Evolutionary conservation across 345 rosid species (phyloP), one percentile per base, ranked within the genome.

Genomic region (Acer saccharum): DNA sequence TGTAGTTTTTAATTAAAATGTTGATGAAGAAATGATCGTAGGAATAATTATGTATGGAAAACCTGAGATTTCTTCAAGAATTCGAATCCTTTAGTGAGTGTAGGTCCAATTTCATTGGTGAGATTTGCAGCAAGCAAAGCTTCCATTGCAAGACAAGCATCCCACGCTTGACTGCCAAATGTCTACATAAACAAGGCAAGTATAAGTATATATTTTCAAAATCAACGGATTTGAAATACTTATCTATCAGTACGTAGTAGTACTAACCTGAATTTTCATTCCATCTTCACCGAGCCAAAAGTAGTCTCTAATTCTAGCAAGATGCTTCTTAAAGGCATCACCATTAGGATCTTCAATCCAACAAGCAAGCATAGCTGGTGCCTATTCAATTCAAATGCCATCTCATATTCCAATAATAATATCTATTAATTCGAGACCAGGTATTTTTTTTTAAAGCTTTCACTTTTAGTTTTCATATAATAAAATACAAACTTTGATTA

Each of bases 211-310:
- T 4, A 6, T 20, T 6, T 21, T 74, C 17, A 35, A 35, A 23
- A 25, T 23, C 3, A 10, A 63, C 7, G 32, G 6, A 21, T 18
- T 35, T 21, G 0, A 17, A 12, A 57, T 74, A 61, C 61, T 52
- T 50, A 27, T 27, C 29, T 27, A 27, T 27, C 29, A 27, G 29
- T 27, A 27, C 29, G 29, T 27, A 27, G 29, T 27, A 27, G 29
- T 27, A 27, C 9, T 18, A 29, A 81, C 94, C 92, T 91, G 94
- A 92, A 93, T 86, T 85, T 93, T 95, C 89, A 95, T 91, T 79
- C 98, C 99, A 84, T 95, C 99, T 83, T 95, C 98, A 61, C 92
- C 98, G 69, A 93, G 82, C 99, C 97, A 95, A 61, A 92, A 67
- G 76, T 89, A 95, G 82, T 95, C 99, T 0, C 93, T 80, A 32